Conservation (phyloP, 495 filamentous ascomycete genomes). For the Neurospora discreta region DNA sequence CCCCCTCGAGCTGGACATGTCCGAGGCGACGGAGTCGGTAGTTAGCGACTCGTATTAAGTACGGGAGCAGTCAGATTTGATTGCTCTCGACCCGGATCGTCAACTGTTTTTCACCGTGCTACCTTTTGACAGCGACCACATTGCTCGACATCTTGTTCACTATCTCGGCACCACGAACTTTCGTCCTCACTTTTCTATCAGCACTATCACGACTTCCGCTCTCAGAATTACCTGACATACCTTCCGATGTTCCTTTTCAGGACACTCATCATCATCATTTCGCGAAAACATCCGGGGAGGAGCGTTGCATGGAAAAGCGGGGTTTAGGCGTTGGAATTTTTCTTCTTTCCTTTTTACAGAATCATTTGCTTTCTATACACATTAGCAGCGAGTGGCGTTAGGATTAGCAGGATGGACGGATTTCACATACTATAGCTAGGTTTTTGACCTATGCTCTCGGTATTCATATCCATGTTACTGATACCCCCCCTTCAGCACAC, state of each 20-base stretch:
- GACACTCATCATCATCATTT: neutral
- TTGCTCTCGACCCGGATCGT: neutral
- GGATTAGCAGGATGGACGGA: neutral
- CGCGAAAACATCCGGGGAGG: neutral
- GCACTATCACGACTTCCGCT: too few species aligned
- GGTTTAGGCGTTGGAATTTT: neutral
- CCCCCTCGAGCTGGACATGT: constrained; percentile 1
- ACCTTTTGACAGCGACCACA: neutral
- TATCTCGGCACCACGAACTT: neutral
- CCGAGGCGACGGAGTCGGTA: neutral
- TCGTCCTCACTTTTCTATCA: neutral
- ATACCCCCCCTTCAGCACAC: neutral
- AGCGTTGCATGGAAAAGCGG: neutral
- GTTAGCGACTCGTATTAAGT: neutral
- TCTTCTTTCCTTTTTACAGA: neutral
- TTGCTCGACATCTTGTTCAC: neutral
- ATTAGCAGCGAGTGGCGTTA: neutral
- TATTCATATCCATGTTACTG: neutral
- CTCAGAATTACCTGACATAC: too few species aligned
- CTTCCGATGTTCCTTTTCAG: neutral
- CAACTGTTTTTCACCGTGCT: neutral
- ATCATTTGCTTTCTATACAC: neutral
- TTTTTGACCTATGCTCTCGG: neutral
- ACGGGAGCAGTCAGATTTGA: neutral
- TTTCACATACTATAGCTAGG: neutral